Conservation (phyloP, 306 rosid species). For the Vicia villosa region DNA sequence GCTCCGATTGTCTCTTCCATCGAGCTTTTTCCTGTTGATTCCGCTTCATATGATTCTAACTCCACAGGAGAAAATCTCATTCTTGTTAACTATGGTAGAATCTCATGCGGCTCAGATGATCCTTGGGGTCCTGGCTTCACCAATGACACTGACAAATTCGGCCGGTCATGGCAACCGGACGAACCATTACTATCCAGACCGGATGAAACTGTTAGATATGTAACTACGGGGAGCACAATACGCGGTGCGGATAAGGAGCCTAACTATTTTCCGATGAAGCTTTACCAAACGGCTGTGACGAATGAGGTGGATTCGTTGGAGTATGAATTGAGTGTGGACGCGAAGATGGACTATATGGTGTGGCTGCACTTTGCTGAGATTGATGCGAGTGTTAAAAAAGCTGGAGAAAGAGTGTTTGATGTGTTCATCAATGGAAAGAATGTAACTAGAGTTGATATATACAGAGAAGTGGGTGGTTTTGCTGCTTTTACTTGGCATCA, state of each 20-base stretch:
- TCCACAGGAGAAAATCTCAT: constrained; percentile 37
- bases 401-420: constrained; percentile 80
- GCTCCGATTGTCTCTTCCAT: constrained; percentile 78
- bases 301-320: constrained; percentile 37
- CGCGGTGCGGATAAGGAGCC: constrained; percentile 54
- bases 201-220: background rate
- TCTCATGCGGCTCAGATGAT: constrained; percentile 58
- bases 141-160: constrained; percentile 62
- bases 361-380: constrained; percentile 94
- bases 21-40: constrained; percentile 67
- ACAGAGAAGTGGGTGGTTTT: constrained; percentile 66
- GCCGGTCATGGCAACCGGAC: constrained; percentile 89
- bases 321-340: constrained; percentile 76
- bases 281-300: constrained; percentile 73
- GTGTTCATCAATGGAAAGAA: constrained; percentile 60
- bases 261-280: constrained; percentile 72
- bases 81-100: constrained; percentile 81
- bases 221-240: constrained; percentile 49
- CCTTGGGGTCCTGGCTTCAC: constrained; percentile 87
- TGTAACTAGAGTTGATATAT: constrained; percentile 66
- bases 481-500: constrained; percentile 62
- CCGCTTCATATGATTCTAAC: constrained; percentile 57
- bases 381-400: constrained; percentile 65
- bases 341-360: constrained; percentile 83
- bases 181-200: constrained; percentile 29